Conservation (phyloP, 148 eudicot genomes). For the Amaranthus cruentus region DNA sequence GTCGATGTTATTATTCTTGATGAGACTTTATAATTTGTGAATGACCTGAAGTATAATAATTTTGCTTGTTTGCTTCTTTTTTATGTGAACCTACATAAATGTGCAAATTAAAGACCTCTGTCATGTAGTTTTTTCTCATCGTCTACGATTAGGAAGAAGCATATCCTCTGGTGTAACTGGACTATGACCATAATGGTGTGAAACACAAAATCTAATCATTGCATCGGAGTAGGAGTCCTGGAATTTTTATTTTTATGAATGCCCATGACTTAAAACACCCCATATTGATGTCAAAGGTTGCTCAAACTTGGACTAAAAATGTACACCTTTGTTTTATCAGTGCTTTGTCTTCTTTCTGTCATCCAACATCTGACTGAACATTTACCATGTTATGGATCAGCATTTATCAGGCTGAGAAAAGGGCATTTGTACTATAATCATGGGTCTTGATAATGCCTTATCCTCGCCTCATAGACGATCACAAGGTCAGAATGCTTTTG, state of each 20-base stretch:
- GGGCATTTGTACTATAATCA: conserved; percentile 16
- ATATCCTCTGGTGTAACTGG: not conserved
- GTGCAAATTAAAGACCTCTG: not conserved
- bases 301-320: not conserved
- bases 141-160: not conserved
- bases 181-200: not conserved
- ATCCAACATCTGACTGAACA: conserved; percentile 7
- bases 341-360: not conserved
- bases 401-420: not conserved
- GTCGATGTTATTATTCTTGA: too few relatives aligned
- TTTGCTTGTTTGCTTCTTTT: not conserved
- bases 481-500: conserved; percentile 36
- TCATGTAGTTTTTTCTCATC: not conserved
- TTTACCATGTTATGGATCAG: not conserved
- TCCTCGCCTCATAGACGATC: conserved; percentile 81
- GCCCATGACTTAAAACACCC: too few relatives aligned
- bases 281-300: not conserved
- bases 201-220: too few relatives aligned
- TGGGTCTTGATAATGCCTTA: conserved; percentile 55
- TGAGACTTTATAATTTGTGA: not conserved
- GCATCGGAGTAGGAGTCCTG: too few relatives aligned
- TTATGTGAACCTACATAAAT: not conserved
- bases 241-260: too few relatives aligned
- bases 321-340: not conserved
- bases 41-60: not conserved